Base-by-base conservation (phyloP, 2,329 filamentous ascomycete species). In the Fusarium agapanthi region DNA sequence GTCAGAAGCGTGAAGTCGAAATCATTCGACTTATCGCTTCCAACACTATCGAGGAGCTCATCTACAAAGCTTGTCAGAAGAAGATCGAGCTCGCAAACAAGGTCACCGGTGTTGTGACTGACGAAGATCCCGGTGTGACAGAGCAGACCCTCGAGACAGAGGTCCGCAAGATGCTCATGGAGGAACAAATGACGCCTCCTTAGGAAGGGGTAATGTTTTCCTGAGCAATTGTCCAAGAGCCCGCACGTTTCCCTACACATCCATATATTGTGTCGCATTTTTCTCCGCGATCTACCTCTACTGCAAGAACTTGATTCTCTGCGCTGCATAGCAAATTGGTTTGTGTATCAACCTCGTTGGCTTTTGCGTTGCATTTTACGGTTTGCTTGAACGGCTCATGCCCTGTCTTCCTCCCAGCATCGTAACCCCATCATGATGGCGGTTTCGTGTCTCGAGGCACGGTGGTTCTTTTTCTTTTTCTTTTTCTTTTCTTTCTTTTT, bases 1-100 rank as follows among this genome's bases (percentile, higher is more conserved):
- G 96, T 0, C 96, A 99, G 84, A 95, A 89, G 35, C 87, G 93
- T 22, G 92, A 95, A 40, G 96, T 99, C 4, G 95, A 99, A 80
- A 93, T 99, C 44, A 90, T 97, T 44, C 88, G 95, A 35, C 87
- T 99, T 3, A 92, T 99, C 60, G 93, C 93, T 0, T 88, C 87
- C 63, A 89, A 88, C 63, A 97, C 95, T 0, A 93, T 99, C 34
- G 96, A 99, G 81, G 95, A 98, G 82, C 91, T 97, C 67, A 97
- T 99, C 58, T 93, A 95, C 82, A 92, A 93, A 50, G 90, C 98
- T 1, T 97, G 96, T 43, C 90, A 95, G 82, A 97, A 95, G 76
- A 99, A 99, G 85, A 87, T 99, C 64, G 93, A 94, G 77, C 89
- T 99, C 32, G 96, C 98, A 4, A 84, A 87, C 78, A 86, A 86